Evolutionary conservation across 2,329 filamentous ascomycete genomes (phyloP).

Genomic region (Thelonectria rubi): DNA sequence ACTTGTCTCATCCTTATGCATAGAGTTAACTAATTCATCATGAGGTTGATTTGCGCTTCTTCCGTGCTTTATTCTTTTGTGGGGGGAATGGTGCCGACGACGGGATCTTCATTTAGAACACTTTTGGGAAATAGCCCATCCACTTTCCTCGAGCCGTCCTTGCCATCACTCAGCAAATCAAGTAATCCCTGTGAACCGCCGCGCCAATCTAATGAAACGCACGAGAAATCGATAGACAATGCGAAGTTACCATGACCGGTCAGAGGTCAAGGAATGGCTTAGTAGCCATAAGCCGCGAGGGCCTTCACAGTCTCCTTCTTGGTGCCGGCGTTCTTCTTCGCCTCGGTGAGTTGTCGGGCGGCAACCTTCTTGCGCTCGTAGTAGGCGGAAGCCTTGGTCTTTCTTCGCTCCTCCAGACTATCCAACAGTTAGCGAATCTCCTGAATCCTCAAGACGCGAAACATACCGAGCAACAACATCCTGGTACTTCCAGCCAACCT

Average conservation of each 20-base stretch:
- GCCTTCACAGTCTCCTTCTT: slow-evolving; percentile 88
- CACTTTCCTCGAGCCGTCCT: slow-evolving; percentile 51
- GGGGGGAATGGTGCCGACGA: slow-evolving; percentile 42
- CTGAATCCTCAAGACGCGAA: not conserved
- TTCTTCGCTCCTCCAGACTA: slow-evolving; percentile 99
- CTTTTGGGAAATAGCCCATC: slow-evolving; percentile 45
- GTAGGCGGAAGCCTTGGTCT: slow-evolving; percentile 99
- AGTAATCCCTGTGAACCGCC: slow-evolving; percentile 61
- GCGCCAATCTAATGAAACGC: slow-evolving; percentile 64
- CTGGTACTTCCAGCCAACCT: slow-evolving; percentile 99
- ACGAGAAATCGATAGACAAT: slow-evolving; percentile 58
- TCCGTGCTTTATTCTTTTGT: slow-evolving; percentile 49
- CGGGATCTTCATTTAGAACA: slow-evolving; percentile 48
- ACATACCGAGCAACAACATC: slow-evolving; percentile 97
- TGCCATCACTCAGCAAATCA: slow-evolving; percentile 59
- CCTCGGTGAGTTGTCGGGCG: slow-evolving; percentile 87
- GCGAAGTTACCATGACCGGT: slow-evolving; percentile 47
- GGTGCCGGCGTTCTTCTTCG: slow-evolving; percentile 90
- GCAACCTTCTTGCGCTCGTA: slow-evolving; percentile 99
- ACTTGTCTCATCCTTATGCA: slow-evolving; percentile 39
- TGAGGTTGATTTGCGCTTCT: slow-evolving; percentile 45
- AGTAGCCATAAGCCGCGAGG: slow-evolving; percentile 92
- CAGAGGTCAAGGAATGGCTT: slow-evolving; percentile 54
- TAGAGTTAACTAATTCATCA: slow-evolving; percentile 30
- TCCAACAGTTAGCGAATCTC: slow-evolving; percentile 33